phyloP scores from a whole-genome alignment of 345 rosid genomes.

The Pugionium dolabratum region DNA sequence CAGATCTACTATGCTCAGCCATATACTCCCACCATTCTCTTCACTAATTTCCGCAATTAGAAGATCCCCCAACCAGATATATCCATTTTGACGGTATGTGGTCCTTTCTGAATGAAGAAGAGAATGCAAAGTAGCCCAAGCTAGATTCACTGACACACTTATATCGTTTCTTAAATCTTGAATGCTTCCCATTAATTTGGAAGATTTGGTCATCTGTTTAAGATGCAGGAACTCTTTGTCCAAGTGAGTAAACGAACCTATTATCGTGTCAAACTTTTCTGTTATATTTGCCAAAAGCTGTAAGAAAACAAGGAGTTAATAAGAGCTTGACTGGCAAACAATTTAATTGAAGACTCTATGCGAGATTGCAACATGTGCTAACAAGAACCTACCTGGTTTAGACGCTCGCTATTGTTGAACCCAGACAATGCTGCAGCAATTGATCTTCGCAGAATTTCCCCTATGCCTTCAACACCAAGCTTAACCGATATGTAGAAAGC shows the following conservation, averaged over 20 bases:
- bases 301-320: slow-evolving; percentile 36
- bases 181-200: slow-evolving; percentile 62
- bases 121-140: slow-evolving; percentile 92
- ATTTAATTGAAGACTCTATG: slow-evolving; percentile 2
- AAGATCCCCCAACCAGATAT: slow-evolving; percentile 92
- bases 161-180: slow-evolving; percentile 50
- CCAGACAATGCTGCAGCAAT: slow-evolving; percentile 75
- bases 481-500: slow-evolving; percentile 93
- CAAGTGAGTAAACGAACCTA: slow-evolving; percentile 84
- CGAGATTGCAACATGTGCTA: slow-evolving; percentile 15
- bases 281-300: slow-evolving; percentile 84
- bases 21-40: slow-evolving; percentile 60
- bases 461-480: slow-evolving; percentile 94
- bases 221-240: slow-evolving; percentile 82
- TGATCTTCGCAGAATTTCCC: slow-evolving; percentile 89
- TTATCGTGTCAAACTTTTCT: slow-evolving; percentile 76
- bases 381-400: slow-evolving; percentile 62
- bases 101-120: slow-evolving; percentile 92
- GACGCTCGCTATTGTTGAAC: slow-evolving; percentile 78
- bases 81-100: slow-evolving; percentile 82
- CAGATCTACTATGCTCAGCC: slow-evolving; percentile 71
- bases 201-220: slow-evolving; percentile 73
- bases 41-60: slow-evolving; percentile 87
- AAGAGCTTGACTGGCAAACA: slow-evolving; percentile 22
- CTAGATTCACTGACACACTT: slow-evolving; percentile 55